Evolutionary conservation across 768 basidiomycete genomes (phyloP), one percentile per base, ranked within the genome.

Genomic region (Lactifluus subvellereus): DNA sequence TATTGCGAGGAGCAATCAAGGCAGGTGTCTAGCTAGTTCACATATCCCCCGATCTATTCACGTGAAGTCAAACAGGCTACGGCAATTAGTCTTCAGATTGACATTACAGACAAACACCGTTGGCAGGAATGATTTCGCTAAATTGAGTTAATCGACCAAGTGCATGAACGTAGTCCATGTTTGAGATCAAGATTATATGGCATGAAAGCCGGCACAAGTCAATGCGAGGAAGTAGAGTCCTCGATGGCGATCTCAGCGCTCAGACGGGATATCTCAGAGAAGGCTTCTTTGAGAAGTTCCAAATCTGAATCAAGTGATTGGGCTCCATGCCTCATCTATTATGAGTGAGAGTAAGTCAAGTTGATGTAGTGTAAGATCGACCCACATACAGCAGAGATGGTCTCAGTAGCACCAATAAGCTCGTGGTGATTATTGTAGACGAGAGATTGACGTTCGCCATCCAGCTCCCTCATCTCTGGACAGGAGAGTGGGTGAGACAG

Each of bases 391-490:
- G 87, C 84, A 63, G 87, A 85, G 66, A 97, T 96, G 9, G 94
- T 96, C 69, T 94, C 91, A 62, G 88, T 92, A 3, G 94, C 94
- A 1, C 91, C 91, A 55, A 97, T 94, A 20, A 97, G 85, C 67
- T 97, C 94, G 62, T 94, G 92, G 69, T 97, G 94, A 70, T 95
- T 94, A 69, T 95, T 94, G 71, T 97, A 97, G 11, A 97, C 94
- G 49, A 97, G 78, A 9, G 89, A 88, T 73, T 97, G 94, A 27
- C 91, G 78, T 70, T 96, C 94, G 69, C 88, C 84, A 60, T 96
- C 92, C 14, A 97, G 75, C 65, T 92, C 84, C 37, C 90, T 80
- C 62, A 97, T 95, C 73, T 96, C 94, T 94, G 49, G 22, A 5
- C 2, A 30, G 43, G 4, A 1, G 9, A 27, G 43, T 47, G n/a